Conservation (phyloP, 2,329 filamentous ascomycete genomes). For the Apiospora kogelbergensis region DNA sequence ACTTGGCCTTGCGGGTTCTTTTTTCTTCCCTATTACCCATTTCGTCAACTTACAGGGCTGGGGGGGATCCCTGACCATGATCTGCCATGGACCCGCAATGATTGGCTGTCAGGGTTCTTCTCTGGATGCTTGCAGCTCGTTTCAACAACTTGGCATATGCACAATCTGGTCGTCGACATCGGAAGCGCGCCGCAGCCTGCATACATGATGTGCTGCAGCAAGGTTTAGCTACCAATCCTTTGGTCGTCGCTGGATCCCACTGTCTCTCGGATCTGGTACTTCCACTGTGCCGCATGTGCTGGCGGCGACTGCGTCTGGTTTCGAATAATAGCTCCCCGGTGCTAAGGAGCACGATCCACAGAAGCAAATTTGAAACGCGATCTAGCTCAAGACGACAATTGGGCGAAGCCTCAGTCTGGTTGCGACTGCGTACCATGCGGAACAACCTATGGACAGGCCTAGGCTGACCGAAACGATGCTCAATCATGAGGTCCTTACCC, state of each 20-base stretch:
- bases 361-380: not conserved
- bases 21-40: not conserved
- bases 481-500: not conserved
- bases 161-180: slow-evolving; percentile 6
- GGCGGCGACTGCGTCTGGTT: slow-evolving; percentile 5
- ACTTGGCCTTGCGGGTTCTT: not conserved
- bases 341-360: not conserved
- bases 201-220: not conserved
- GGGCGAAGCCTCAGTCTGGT: not conserved
- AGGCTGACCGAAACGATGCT: not conserved
- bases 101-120: not conserved
- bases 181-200: slow-evolving; percentile 6
- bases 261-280: not conserved
- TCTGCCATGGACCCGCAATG: not conserved
- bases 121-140: slow-evolving; percentile 6
- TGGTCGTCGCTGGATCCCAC: not conserved
- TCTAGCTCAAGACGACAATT: not conserved
- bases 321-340: slow-evolving; percentile 3
- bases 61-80: not conserved
- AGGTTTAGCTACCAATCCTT: not conserved
- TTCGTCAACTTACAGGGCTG: slow-evolving; percentile 1
- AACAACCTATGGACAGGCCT: not conserved
- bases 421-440: not conserved
- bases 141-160: not conserved
- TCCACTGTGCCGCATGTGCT: not conserved